Conservation (phyloP, 345 rosid species). For the Hibiscus tridactylites region DNA sequence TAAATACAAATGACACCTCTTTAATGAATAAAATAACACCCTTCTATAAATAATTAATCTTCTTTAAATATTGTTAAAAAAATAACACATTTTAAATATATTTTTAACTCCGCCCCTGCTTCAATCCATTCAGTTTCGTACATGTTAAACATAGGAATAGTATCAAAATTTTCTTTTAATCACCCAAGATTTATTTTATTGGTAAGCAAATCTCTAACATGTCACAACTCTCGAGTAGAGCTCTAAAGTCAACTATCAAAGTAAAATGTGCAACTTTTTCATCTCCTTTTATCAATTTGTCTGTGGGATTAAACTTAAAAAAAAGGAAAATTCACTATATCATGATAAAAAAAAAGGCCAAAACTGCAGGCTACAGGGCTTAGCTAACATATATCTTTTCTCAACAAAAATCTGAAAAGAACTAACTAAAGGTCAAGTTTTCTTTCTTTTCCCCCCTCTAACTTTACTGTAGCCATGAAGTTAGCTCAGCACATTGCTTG, state of each 20-base stretch:
- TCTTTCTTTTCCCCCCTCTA: not conserved
- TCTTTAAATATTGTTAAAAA: no score
- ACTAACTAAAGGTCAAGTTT: no score
- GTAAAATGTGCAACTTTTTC: not conserved
- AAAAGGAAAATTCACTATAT: no score
- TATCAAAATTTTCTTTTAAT: not conserved
- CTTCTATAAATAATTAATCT: no score
- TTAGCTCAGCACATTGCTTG: not conserved
- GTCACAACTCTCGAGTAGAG: not conserved
- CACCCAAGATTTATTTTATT: no score
- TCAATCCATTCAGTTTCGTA: slow-evolving; percentile 1
- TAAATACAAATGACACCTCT: no score
- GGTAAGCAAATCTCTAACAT: not conserved
- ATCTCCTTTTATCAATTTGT: not conserved
- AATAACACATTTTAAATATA: no score
- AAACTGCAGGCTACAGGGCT: not conserved
- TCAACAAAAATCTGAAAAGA: not conserved
- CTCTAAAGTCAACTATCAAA: not conserved
- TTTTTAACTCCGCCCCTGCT: not conserved
- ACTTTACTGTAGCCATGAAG: slow-evolving; percentile 5
- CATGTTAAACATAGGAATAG: not conserved
- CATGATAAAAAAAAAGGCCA: not conserved
- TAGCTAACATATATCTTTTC: not conserved
- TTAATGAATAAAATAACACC: no score
- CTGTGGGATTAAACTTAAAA: no score